A percentile compares a stretch with the other conserved stretches of the same genome.
These are phyloP conservation scores for Pseudotsuga menziesii DNA, from an alignment of 75 land plant genomes.

Conservation along the genomic window DNA sequence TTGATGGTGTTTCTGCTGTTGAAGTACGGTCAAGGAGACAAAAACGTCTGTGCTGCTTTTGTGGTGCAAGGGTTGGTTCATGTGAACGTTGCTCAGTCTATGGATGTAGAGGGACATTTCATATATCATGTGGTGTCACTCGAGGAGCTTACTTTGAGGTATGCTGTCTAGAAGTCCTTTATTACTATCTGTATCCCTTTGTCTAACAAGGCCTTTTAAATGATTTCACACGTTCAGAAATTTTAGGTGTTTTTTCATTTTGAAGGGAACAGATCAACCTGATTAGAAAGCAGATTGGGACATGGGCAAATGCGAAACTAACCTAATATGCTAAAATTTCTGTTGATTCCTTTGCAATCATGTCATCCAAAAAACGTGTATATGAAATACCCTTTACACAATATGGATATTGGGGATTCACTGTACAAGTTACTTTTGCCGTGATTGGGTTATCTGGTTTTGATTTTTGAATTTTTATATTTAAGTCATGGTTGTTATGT, in stretches of 20 bases:
- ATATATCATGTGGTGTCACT: slow-evolving; percentile 35
- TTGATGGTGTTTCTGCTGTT: slow-evolving; percentile 35
- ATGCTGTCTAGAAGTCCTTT: neutral
- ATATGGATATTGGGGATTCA: neutral
- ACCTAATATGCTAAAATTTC: too few relatives aligned
- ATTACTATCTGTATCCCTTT: neutral
- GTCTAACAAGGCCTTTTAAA: neutral
- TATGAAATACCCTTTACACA: too few relatives aligned
- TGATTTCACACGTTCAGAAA: neutral
- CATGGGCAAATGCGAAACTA: too few relatives aligned
- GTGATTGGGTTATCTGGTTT: neutral
- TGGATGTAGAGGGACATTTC: slow-evolving; percentile 25
- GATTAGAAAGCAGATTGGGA: too few relatives aligned
- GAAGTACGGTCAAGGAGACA: slow-evolving; percentile 23
- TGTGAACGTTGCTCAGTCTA: slow-evolving; percentile 24
- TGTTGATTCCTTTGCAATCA: too few relatives aligned
- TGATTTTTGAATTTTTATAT: neutral
- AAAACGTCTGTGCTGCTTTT: slow-evolving; percentile 22
- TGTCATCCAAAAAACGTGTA: too few relatives aligned
- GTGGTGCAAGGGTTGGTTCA: slow-evolving; percentile 29
- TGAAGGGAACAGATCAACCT: too few relatives aligned
- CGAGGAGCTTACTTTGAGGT: slow-evolving; percentile 40
- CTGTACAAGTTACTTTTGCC: neutral
- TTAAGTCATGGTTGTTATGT: neutral
- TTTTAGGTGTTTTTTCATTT: too few relatives aligned